Evolutionary conservation across 352 stramenopile species (phyloP).

Genomic region (Globisporangium nagaii): DNA sequence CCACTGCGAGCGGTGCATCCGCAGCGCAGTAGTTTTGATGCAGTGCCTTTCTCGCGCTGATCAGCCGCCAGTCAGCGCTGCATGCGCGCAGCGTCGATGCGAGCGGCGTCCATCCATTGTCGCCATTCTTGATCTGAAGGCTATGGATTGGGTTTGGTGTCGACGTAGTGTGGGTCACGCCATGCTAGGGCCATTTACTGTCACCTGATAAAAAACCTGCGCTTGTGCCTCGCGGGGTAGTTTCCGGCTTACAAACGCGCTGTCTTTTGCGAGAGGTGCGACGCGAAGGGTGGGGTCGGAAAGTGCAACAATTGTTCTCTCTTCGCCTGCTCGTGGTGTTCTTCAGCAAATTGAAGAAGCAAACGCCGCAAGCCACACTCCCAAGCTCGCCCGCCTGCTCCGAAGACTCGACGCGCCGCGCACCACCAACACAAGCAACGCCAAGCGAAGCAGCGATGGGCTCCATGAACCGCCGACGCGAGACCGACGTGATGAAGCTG

Average conservation of each 20-base stretch:
- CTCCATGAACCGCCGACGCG: conserved; percentile 77
- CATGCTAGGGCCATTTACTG: conserved; percentile 3
- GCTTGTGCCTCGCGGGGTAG: background rate
- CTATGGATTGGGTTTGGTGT: background rate
- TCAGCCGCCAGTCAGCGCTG: no score
- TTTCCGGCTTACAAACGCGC: conserved; percentile 20
- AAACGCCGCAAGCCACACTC: background rate
- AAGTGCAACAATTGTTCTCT: conserved; percentile 3
- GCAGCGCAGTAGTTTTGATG: no score
- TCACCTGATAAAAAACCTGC: conserved; percentile 10
- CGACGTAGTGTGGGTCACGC: background rate
- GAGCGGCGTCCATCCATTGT: no score
- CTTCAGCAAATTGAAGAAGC: conserved; percentile 8
- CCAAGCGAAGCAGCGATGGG: conserved; percentile 25
- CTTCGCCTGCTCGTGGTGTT: conserved; percentile 13
- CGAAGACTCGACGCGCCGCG: background rate
- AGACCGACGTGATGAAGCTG: conserved; percentile 91
- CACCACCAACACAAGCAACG: background rate
- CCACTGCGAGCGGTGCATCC: no score
- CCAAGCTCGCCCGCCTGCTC: background rate
- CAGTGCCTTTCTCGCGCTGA: no score
- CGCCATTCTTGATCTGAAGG: background rate
- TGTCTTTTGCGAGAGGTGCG: conserved; percentile 17
- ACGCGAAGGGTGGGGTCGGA: conserved; percentile 18
- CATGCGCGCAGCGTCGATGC: no score